A percentile compares a stretch with the other conserved stretches of the same genome.
Evolutionary conservation across 345 rosid species (phyloP).

Genomic region (Diplotaxis tenuifolia): DNA sequence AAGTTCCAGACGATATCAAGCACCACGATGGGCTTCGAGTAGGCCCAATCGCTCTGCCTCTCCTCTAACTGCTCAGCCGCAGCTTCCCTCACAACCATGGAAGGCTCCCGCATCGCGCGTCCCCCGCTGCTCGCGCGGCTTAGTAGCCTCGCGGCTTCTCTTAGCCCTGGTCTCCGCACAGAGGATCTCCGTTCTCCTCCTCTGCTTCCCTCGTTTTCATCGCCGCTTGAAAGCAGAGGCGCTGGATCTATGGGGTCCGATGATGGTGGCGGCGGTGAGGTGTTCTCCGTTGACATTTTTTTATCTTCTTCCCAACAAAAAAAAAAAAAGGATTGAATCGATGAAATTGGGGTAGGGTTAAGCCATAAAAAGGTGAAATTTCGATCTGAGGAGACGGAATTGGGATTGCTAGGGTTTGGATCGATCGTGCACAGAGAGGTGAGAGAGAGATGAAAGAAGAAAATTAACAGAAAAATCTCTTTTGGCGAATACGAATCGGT

Average conservation of each 20-base stretch:
- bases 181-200: constrained; percentile 46
- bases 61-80: constrained; percentile 46
- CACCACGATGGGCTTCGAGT: constrained; percentile 56
- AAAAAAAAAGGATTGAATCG: constrained; percentile 6
- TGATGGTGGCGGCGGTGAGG: constrained; percentile 22
- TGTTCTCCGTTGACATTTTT: constrained; percentile 39
- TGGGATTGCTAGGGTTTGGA: constrained; percentile 36
- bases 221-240: constrained; percentile 55
- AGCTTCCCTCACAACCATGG: constrained; percentile 39
- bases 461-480: not conserved
- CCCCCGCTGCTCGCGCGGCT: constrained; percentile 34
- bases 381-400: constrained; percentile 15
- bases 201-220: constrained; percentile 27
- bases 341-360: constrained; percentile 23
- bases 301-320: not conserved
- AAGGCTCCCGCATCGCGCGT: constrained; percentile 38
- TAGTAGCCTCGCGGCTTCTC: constrained; percentile 68
- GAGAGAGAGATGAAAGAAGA: not conserved
- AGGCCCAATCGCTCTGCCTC: constrained; percentile 46
- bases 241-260: constrained; percentile 62
- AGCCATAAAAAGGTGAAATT: constrained; percentile 22
- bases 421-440: constrained; percentile 7
- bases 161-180: constrained; percentile 65
- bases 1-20: constrained; percentile 63
- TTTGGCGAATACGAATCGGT: constrained; percentile 1